These are phyloP conservation scores for Kodamaea ohmeri DNA, from an alignment of 1,139 yeast species.

Conservation along the genomic window DNA sequence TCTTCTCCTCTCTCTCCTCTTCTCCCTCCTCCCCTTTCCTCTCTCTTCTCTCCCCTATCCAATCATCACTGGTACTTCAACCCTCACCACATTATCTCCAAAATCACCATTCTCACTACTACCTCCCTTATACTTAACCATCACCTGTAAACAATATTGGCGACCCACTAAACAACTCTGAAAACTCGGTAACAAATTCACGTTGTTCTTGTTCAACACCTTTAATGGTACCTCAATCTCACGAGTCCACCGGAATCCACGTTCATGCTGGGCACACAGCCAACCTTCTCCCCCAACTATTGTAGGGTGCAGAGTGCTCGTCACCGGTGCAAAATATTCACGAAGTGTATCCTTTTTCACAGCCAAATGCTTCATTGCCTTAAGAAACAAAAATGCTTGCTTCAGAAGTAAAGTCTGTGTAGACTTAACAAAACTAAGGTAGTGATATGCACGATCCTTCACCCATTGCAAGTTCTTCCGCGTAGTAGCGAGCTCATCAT, in stretches of 20 bases:
- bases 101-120: slow-evolving; percentile 35
- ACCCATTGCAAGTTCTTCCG: slow-evolving; percentile 35
- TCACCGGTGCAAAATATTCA: slow-evolving; percentile 34
- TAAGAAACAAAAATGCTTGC: slow-evolving; percentile 36
- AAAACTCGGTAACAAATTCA: slow-evolving; percentile 42
- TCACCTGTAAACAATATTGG: slow-evolving; percentile 40
- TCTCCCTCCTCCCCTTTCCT: not conserved
- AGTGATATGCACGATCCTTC: slow-evolving; percentile 35
- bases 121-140: slow-evolving; percentile 40
- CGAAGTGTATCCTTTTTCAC: slow-evolving; percentile 42
- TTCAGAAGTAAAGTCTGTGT: slow-evolving; percentile 34
- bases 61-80: slow-evolving; percentile 43
- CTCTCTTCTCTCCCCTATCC: slow-evolving; percentile 22
- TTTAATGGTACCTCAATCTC: slow-evolving; percentile 31
- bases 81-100: slow-evolving; percentile 34
- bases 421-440: slow-evolving; percentile 35
- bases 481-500: slow-evolving; percentile 34
- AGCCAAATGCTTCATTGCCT: slow-evolving; percentile 39
- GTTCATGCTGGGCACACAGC: slow-evolving; percentile 27
- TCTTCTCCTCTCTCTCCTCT: not conserved
- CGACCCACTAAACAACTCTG: slow-evolving; percentile 47
- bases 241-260: slow-evolving; percentile 26
- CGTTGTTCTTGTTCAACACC: slow-evolving; percentile 36
- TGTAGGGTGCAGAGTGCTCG: slow-evolving; percentile 22
- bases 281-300: slow-evolving; percentile 29